Evolutionary conservation across 116 monocot genomes (phyloP), one percentile per base, ranked within the genome.

Genomic region (Iris pallida): DNA sequence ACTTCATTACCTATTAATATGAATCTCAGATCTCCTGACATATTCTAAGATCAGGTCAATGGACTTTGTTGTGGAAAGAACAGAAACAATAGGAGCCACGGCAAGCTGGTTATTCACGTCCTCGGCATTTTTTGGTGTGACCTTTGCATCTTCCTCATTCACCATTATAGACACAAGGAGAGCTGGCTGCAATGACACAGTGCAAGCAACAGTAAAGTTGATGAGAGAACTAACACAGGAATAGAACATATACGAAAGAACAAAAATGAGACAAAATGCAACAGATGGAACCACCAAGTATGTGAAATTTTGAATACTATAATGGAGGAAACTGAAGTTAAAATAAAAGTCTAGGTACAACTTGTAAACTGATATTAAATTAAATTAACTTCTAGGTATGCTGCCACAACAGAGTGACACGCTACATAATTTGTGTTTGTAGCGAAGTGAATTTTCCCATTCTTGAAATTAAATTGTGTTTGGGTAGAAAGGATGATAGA

Each of bases 111-210:
- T 42, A 11, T 68, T 59, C 4, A 6, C 42, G 52, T 65, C 45
- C 6, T 19, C 64, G 62, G 51, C 49, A 70, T 18, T 59, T 70
- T 63, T 53, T 17, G 44, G 18, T 69, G 47, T 3, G 46, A 18
- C 47, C 67, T 77, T 58, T 20, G 52, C 16, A 55, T 76, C 67
- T 16, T 71, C 68, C 47, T 71, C 70, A 8, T 55, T 19, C 55
- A 59, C 77, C n/a, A 83, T 58, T 69, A 92, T 45, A 6, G 85
- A 77, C 46, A 73, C 57, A 73, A 92, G 76, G 47, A 92, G 67
- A 79, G 83, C 71, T 57, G 92, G 92, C 92, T 92, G 92, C 65
- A 73, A 71, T 8, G 10, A 57, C 45, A 70, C 8, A 62, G 30
- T 70, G 16, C 0, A 15, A 66, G 20, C 2, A 9, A 56, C 49